Percentiles rank a stretch among this genome's conserved stretches.
These are phyloP conservation scores for Xylaria sp. DNA, from an alignment of 2,329 filamentous ascomycete species.

Conservation along the genomic window DNA sequence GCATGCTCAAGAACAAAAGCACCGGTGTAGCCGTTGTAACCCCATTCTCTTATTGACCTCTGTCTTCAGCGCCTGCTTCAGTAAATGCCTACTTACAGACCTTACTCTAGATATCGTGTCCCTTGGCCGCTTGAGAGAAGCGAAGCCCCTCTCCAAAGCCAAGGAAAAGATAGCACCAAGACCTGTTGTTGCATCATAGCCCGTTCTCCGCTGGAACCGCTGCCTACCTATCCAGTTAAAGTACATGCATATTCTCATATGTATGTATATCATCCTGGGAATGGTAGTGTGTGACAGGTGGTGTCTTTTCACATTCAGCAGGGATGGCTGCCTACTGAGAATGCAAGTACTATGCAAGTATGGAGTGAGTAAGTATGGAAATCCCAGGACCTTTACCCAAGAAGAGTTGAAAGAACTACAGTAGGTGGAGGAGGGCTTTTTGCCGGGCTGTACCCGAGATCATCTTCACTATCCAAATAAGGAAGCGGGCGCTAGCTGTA, in stretches of 20 bases:
- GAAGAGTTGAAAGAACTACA: not conserved
- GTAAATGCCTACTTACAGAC: not conserved
- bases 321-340: too few relatives aligned
- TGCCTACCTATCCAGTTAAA: too few relatives aligned
- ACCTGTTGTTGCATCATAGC: conserved; percentile 3
- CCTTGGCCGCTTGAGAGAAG: conserved; percentile 6
- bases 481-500: not conserved
- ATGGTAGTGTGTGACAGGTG: not conserved
- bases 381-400: too few relatives aligned
- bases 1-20: conserved; percentile 14
- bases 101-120: not conserved
- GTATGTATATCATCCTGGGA: too few relatives aligned
- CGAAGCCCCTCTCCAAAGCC: not conserved
- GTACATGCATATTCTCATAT: too few relatives aligned
- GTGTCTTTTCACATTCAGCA: too few relatives aligned
- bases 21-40: not conserved
- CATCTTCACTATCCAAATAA: not conserved
- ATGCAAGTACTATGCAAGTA: too few relatives aligned
- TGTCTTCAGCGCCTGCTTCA: too few relatives aligned
- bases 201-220: not conserved
- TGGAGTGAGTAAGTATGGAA: too few relatives aligned
- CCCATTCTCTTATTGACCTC: not conserved
- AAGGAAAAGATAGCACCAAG: not conserved
- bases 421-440: too few relatives aligned
- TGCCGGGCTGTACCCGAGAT: not conserved